Conservation (phyloP, 1,139 yeast genomes). For the Geotrichum phurueaensis region DNA sequence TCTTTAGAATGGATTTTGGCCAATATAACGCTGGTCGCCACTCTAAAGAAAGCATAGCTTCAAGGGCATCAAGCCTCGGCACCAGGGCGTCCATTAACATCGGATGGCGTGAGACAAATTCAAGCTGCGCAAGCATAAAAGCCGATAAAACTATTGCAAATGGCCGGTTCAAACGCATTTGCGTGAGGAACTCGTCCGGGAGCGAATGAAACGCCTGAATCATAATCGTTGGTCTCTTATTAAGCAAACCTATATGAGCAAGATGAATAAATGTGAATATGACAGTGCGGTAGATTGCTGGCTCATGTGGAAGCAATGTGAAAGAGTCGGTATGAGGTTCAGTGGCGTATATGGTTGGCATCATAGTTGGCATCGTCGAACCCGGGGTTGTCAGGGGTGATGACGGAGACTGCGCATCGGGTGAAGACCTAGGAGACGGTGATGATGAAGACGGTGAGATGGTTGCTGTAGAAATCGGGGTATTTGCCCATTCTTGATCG, state of each 20-base stretch:
- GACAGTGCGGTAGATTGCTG: conserved; percentile 5
- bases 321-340: background rate
- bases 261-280: conserved; percentile 9
- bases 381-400: background rate
- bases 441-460: conserved; percentile 3
- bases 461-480: background rate
- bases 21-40: conserved; percentile 13
- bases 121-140: conserved; percentile 7
- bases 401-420: background rate
- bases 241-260: background rate
- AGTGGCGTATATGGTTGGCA: background rate
- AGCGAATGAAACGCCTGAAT: conserved; percentile 3
- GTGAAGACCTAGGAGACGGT: background rate
- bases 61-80: conserved; percentile 1
- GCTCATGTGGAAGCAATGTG: conserved; percentile 2
- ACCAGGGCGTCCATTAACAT: background rate
- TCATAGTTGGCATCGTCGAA: background rate
- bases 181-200: conserved; percentile 10
- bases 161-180: conserved; percentile 6
- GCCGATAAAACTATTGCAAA: conserved; percentile 9
- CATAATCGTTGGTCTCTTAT: conserved; percentile 5
- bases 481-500: background rate
- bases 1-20: conserved; percentile 6
- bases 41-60: background rate
- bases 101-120: conserved; percentile 9